Evolutionary conservation across 495 filamentous ascomycete genomes (phyloP), one percentile per base, ranked within the genome.

Genomic region (Immersiella caudata): DNA sequence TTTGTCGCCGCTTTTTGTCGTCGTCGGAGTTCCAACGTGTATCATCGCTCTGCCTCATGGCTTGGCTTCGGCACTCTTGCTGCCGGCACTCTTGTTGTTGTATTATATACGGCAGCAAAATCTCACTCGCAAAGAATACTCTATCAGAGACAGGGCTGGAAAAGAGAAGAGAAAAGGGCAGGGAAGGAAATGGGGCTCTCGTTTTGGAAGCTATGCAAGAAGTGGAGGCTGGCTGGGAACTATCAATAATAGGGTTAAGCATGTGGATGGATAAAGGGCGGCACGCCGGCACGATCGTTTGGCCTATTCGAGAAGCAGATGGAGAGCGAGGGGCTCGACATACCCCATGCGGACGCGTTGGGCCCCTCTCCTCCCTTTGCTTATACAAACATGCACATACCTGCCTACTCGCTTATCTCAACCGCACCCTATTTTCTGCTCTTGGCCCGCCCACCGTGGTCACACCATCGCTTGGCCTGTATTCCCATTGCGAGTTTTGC

Each of bases 31-130:
- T 46, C 40, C 40, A 14, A 18, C 40, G 5, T 46, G 40, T 46
- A 46, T 46, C 40, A 46, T 4, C 40, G 11, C 16, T 12, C 40
- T 46, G 9, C 40, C 16, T 46, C 11, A 2, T 55, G 52, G 20
- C 24, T 55, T 55, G 20, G 14, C 52, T 26, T 26, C 26, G 56
- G 56, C 56, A 22, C 56, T 16, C 20, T 58, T 58, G 16, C 50
- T 22, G n/a, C 16, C 26, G 56, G 56, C 56, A 22, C 56, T 18
- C 49, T 52, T 3, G 56, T 59, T 59, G 56, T 59, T 59, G 56
- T 59, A 59, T 33, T 59, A 59, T 59, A 27, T 29, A 26, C 24
- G 24, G 26, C 27, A 27, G 18, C 27, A 59, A 9, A 6, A 26
- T 16, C 3, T 9, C 24, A 22, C 20, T 8, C 11, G 52, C 16